A percentile compares a stretch with the other conserved stretches of the same genome.
Conservation (phyloP, 345 rosid species). For the Adansonia digitata region DNA sequence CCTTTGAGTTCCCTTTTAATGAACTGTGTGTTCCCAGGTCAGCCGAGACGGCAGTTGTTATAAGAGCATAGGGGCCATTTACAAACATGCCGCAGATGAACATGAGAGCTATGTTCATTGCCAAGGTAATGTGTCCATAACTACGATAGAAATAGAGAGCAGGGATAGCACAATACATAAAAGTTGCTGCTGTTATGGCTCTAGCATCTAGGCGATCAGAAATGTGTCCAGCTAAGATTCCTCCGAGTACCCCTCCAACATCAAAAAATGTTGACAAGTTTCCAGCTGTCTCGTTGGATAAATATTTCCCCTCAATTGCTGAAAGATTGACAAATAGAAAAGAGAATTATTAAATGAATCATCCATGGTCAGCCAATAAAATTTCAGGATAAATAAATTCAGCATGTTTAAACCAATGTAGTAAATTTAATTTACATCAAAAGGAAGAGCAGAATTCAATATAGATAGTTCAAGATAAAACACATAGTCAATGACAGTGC, state of each 20-base stretch:
- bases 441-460: background rate
- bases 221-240: slow-evolving; percentile 89
- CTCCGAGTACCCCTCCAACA: slow-evolving; percentile 92
- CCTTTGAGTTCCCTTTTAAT: slow-evolving; percentile 76
- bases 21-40: slow-evolving; percentile 96
- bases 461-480: background rate
- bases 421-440: background rate
- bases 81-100: slow-evolving; percentile 83
- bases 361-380: background rate
- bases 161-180: slow-evolving; percentile 89
- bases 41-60: slow-evolving; percentile 94
- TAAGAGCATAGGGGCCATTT: slow-evolving; percentile 90
- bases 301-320: slow-evolving; percentile 82
- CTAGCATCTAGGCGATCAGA: slow-evolving; percentile 77
- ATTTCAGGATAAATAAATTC: background rate
- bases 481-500: too few species aligned
- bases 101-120: slow-evolving; percentile 59
- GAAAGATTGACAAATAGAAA: slow-evolving; percentile 18
- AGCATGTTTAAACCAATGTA: background rate
- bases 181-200: slow-evolving; percentile 90
- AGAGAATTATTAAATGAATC: slow-evolving; percentile 8
- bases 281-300: slow-evolving; percentile 72
- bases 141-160: slow-evolving; percentile 74
- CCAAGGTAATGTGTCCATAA: slow-evolving; percentile 72
- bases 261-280: slow-evolving; percentile 87